Conservation (phyloP, 2,329 filamentous ascomycete species). For the Epichloe elymi region DNA sequence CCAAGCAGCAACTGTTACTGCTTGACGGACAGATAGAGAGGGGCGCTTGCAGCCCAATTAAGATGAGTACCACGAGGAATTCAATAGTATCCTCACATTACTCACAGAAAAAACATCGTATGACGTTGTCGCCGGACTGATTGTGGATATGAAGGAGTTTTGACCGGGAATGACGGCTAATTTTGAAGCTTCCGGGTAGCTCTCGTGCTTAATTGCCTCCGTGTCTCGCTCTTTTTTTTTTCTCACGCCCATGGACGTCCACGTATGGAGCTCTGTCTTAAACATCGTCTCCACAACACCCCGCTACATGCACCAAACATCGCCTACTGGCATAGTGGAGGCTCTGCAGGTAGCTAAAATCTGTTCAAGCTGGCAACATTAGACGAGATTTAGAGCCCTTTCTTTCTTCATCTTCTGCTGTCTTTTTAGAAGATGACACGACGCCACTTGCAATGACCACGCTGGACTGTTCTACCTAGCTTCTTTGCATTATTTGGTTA, state of each 20-base stretch:
- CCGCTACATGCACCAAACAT: constrained; percentile 6
- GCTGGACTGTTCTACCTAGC: constrained; percentile 5
- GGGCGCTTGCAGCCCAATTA: not conserved
- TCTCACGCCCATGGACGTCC: no score
- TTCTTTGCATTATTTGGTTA: constrained; percentile 15
- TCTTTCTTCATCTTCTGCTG: not conserved
- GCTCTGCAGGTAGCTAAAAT: constrained; percentile 1
- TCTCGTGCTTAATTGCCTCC: not conserved
- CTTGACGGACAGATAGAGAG: not conserved
- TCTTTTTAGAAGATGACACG: constrained; percentile 19
- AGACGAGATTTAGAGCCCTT: constrained; percentile 1
- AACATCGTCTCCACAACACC: constrained; percentile 1
- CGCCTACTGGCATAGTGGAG: constrained; percentile 10
- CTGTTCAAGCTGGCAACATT: constrained; percentile 2
- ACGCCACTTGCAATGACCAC: constrained; percentile 21
- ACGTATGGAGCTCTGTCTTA: not conserved
- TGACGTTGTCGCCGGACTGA: not conserved
- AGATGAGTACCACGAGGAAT: not conserved
- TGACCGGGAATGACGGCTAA: not conserved
- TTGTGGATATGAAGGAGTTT: not conserved
- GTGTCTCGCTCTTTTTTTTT: no score
- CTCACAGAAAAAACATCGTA: not conserved
- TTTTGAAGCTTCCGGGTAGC: constrained; percentile 1
- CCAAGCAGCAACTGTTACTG: not conserved
- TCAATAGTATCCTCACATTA: not conserved